Evolutionary conservation across 768 basidiomycete species (phyloP).

Genomic region (Pholiota microspora): DNA sequence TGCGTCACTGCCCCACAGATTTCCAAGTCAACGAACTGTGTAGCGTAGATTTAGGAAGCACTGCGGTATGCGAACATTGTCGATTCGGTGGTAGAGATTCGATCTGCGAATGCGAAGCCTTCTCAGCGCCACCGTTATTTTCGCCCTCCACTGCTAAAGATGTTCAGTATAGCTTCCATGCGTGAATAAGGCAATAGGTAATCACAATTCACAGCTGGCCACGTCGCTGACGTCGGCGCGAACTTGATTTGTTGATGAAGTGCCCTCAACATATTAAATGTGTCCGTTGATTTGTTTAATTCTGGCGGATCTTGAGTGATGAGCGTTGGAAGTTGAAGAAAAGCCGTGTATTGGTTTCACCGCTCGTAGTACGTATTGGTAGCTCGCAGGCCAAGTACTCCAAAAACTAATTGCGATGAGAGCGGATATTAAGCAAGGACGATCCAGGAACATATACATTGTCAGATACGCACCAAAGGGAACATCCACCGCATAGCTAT

Average conservation of each 20-base stretch:
- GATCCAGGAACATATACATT: too few species aligned
- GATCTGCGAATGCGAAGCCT: background rate
- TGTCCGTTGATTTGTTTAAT: background rate
- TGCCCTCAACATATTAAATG: background rate
- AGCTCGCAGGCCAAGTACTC: too few species aligned
- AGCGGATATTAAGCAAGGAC: too few species aligned
- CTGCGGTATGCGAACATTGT: background rate
- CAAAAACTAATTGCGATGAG: too few species aligned
- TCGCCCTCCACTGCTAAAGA: background rate
- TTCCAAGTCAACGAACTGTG: background rate
- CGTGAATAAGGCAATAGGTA: background rate
- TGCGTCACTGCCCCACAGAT: slow-evolving; percentile 4
- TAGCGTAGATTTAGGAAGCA: background rate
- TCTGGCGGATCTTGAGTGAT: background rate
- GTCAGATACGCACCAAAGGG: too few species aligned
- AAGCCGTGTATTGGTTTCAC: too few species aligned
- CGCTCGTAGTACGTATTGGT: too few species aligned
- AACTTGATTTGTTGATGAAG: background rate
- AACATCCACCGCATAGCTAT: too few species aligned
- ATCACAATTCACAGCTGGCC: background rate
- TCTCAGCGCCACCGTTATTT: background rate
- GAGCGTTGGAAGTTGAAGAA: background rate
- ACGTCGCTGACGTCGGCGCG: background rate
- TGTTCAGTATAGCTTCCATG: background rate
- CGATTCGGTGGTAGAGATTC: background rate